A percentile compares a stretch with the other conserved stretches of the same genome.
Evolutionary conservation across 352 stramenopile species (phyloP).

Genomic region (Globisporangium rhizosaccharum): DNA sequence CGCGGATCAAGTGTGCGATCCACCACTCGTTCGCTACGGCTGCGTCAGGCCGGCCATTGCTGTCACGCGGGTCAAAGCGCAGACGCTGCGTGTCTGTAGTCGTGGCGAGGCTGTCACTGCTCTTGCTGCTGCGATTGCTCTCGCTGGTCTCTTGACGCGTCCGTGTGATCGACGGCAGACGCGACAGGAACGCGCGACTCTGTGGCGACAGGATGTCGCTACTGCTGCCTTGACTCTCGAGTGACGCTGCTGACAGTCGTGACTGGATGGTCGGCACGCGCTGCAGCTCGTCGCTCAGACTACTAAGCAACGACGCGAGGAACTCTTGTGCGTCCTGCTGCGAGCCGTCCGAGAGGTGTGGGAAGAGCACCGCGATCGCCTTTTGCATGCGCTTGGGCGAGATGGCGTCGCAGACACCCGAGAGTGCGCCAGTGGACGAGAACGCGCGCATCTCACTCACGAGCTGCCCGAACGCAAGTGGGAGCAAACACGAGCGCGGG

Average conservation of each 20-base stretch:
- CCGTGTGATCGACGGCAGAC: conserved; percentile 14
- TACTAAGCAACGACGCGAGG: conserved; percentile 88
- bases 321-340: conserved; percentile 97
- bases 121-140: not conserved
- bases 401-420: conserved; percentile 29
- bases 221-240: conserved; percentile 2
- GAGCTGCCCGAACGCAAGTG: conserved; percentile 75
- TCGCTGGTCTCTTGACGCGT: not conserved
- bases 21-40: conserved; percentile 97
- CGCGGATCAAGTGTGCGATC: conserved; percentile 91
- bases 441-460: conserved; percentile 43
- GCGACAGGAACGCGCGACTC: conserved; percentile 21
- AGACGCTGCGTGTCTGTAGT: not conserved
- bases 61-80: conserved; percentile 70
- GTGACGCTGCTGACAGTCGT: conserved; percentile 22
- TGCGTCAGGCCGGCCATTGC: conserved; percentile 89
- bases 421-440: conserved; percentile 18
- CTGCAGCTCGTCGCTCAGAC: conserved; percentile 93
- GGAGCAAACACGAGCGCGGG: conserved; percentile 25
- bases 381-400: conserved; percentile 73
- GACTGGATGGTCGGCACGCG: conserved; percentile 5
- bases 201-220: conserved; percentile 46
- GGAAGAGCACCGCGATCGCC: conserved; percentile 66
- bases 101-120: not conserved
- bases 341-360: conserved; percentile 86